These are phyloP conservation scores for Kodamaea nitidulidarum DNA, from an alignment of 805 yeast genomes.

Conservation along the genomic window DNA sequence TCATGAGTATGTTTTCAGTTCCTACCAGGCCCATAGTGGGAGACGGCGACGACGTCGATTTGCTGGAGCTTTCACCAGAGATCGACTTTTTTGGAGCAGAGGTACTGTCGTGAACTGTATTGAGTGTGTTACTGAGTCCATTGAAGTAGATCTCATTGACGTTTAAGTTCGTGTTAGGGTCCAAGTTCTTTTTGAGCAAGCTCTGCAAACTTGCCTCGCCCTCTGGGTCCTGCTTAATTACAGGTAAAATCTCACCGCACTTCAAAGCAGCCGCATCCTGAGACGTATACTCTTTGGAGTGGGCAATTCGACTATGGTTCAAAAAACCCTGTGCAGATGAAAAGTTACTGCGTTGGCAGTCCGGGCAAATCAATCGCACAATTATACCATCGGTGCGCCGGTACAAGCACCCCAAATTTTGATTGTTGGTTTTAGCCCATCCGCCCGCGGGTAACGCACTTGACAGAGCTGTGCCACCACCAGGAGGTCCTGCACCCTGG, in stretches of 20 bases:
- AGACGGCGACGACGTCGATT: conserved; percentile 8
- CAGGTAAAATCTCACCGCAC: conserved; percentile 56
- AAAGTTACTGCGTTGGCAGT: conserved; percentile 65
- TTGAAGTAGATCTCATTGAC: conserved; percentile 34
- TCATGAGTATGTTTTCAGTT: conserved; percentile 29
- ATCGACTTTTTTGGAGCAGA: conserved; percentile 2
- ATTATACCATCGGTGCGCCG: conserved; percentile 67
- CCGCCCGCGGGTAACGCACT: not conserved
- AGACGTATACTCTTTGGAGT: conserved; percentile 61
- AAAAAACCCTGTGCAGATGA: conserved; percentile 78
- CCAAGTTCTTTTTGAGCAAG: conserved; percentile 32
- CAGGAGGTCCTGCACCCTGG: conserved; percentile 5
- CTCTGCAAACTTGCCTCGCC: conserved; percentile 38
- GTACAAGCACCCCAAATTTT: conserved; percentile 49
- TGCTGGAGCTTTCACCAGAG: not conserved
- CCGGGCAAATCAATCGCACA: conserved; percentile 64
- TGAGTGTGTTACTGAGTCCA: conserved; percentile 26
- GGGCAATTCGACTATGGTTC: conserved; percentile 73
- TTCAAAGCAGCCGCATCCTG: conserved; percentile 72
- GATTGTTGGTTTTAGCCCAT: conserved; percentile 9
- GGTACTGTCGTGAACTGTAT: conserved; percentile 21
- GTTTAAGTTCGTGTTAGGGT: conserved; percentile 41
- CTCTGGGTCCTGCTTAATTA: conserved; percentile 54
- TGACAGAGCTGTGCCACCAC: not conserved
- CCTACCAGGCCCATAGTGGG: conserved; percentile 1